These are phyloP conservation scores for Pyricularia sp. DNA, from an alignment of 2,329 filamentous ascomycete species.

Conservation along the genomic window DNA sequence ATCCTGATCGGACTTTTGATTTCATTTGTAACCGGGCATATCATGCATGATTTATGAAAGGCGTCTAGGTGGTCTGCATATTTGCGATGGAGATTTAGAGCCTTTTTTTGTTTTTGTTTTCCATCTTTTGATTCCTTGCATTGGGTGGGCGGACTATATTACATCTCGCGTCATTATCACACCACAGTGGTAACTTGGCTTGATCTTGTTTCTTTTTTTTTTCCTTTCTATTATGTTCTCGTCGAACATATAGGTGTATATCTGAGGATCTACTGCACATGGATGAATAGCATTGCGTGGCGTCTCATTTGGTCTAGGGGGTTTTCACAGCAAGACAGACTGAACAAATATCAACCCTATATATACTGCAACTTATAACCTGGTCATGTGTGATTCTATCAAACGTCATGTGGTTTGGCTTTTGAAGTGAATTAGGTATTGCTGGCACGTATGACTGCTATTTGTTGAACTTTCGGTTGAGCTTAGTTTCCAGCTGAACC, in stretches of 20 bases:
- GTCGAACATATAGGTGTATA: neutral
- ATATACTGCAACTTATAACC: neutral
- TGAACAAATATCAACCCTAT: neutral
- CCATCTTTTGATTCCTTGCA: neutral
- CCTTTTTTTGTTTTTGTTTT: neutral
- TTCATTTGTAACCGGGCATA: neutral
- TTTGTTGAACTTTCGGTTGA: neutral
- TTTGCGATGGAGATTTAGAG: neutral
- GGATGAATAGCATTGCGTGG: neutral
- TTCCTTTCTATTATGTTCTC: neutral
- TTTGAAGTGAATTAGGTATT: too few species aligned
- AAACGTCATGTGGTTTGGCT: neutral
- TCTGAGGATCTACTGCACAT: neutral
- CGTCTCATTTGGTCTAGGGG: neutral
- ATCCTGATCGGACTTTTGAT: neutral
- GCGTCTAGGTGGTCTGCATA: neutral
- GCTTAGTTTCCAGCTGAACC: neutral
- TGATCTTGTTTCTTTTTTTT: neutral
- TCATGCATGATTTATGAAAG: neutral
- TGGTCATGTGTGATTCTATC: neutral
- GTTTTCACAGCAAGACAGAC: neutral
- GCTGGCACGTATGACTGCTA: neutral
- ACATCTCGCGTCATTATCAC: neutral
- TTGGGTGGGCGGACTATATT: neutral
- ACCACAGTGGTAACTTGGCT: neutral